These are phyloP conservation scores for Coniochaeta pulveracea DNA, from an alignment of 2,329 filamentous ascomycete species.

Conservation along the genomic window DNA sequence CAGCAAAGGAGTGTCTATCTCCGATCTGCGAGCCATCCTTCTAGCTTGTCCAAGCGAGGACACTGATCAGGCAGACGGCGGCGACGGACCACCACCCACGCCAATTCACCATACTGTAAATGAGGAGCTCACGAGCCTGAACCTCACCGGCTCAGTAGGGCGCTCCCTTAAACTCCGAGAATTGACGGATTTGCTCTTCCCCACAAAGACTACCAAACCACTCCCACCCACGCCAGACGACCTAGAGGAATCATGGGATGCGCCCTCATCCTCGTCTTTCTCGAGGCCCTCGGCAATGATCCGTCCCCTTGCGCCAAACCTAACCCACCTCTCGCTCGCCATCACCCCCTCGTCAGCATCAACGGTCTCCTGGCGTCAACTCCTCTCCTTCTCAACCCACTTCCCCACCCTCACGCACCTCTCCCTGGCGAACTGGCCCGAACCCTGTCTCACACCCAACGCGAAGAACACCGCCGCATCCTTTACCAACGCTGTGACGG, in stretches of 20 bases:
- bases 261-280: slow-evolving; percentile 16
- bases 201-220: slow-evolving; percentile 12
- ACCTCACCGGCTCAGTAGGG: slow-evolving; percentile 41
- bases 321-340: slow-evolving; percentile 51
- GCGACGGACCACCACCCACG: too few relatives aligned
- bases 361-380: slow-evolving; percentile 44
- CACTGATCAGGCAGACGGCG: slow-evolving; percentile 12
- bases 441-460: slow-evolving; percentile 44
- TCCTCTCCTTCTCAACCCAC: slow-evolving; percentile 41
- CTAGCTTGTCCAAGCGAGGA: slow-evolving; percentile 17
- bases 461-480: slow-evolving; percentile 36
- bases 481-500: slow-evolving; percentile 26
- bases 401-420: slow-evolving; percentile 46
- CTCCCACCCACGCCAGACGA: slow-evolving; percentile 7
- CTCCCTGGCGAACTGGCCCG: slow-evolving; percentile 51
- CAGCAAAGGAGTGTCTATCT: slow-evolving; percentile 32
- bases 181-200: slow-evolving; percentile 38
- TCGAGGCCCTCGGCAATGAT: slow-evolving; percentile 19
- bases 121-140: slow-evolving; percentile 37
- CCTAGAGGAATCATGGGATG: slow-evolving; percentile 44
- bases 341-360: slow-evolving; percentile 22
- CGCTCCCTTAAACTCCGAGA: slow-evolving; percentile 39
- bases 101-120: slow-evolving; percentile 25
- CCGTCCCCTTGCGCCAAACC: slow-evolving; percentile 36
- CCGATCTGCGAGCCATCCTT: slow-evolving; percentile 38